Evolutionary conservation across 208 protist genomes (phyloP).

Genomic region (Wallacemonas sp.): DNA sequence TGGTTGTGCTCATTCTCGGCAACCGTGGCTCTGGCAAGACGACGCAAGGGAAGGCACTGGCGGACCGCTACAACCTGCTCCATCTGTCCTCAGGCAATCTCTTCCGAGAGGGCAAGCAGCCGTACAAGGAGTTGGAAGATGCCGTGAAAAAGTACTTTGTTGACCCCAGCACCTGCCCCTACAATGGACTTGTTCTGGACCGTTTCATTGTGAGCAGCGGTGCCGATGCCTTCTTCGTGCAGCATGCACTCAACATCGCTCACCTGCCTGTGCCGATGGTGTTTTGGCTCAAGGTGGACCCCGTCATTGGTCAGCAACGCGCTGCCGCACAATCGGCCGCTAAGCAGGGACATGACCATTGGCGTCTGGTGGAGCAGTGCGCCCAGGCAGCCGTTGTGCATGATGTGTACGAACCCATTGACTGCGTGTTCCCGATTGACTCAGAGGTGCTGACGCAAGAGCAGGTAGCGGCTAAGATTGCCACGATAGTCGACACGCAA

Average conservation of each 20-base stretch:
- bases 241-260: conserved; percentile 49
- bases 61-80: conserved; percentile 71
- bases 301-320: conserved; percentile 53
- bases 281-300: conserved; percentile 75
- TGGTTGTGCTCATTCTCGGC: conserved; percentile 81
- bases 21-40: conserved; percentile 83
- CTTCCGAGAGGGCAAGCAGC: conserved; percentile 70
- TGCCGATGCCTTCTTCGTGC: conserved; percentile 85
- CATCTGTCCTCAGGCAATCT: conserved; percentile 69
- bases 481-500: conserved; percentile 40
- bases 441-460: conserved; percentile 38
- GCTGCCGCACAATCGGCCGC: conserved; percentile 53
- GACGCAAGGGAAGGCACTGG: conserved; percentile 54
- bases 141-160: conserved; percentile 69
- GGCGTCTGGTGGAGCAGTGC: conserved; percentile 74
- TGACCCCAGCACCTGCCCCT: conserved; percentile 33
- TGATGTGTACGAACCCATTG: conserved; percentile 59
- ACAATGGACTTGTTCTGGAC: conserved; percentile 83
- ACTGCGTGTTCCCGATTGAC: conserved; percentile 51
- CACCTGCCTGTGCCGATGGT: conserved; percentile 69
- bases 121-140: conserved; percentile 65
- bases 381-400: conserved; percentile 60
- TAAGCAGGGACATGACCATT: conserved; percentile 46
- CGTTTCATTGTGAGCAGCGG: conserved; percentile 80
- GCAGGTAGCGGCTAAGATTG: conserved; percentile 46